Evolutionary conservation across 805 yeast species (phyloP).

Genomic region (Huiozyma naganishii): DNA sequence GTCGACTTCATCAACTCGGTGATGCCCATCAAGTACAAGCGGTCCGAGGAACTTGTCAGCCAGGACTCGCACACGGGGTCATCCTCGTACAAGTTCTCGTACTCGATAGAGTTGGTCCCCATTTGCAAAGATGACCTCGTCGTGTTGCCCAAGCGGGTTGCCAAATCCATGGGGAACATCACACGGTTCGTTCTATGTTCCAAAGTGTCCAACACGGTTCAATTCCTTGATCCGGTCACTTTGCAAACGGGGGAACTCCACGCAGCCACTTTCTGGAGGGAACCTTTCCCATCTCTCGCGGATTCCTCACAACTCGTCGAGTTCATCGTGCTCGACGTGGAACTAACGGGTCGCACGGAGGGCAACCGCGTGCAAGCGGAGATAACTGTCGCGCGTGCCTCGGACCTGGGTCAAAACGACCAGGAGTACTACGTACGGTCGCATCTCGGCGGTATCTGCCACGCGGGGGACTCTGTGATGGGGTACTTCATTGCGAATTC

Average conservation of each 20-base stretch:
- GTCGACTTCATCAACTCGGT: constrained; percentile 77
- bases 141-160: constrained; percentile 78
- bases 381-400: constrained; percentile 81
- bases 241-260: constrained; percentile 67
- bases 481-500: constrained; percentile 83
- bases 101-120: constrained; percentile 88
- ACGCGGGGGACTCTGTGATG: constrained; percentile 94
- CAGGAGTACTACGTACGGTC: constrained; percentile 74
- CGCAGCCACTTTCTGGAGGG: constrained; percentile 68
- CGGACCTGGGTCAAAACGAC: constrained; percentile 82
- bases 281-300: constrained; percentile 67
- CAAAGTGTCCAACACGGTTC: constrained; percentile 70
- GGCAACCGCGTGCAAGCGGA: constrained; percentile 83
- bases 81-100: constrained; percentile 80
- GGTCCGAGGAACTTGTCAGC: constrained; percentile 83
- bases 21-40: constrained; percentile 72
- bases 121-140: constrained; percentile 95
- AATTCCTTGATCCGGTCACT: constrained; percentile 77
- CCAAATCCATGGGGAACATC: constrained; percentile 73
- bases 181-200: constrained; percentile 76
- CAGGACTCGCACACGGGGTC: constrained; percentile 86
- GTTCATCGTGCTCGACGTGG: constrained; percentile 86
- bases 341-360: constrained; percentile 67
- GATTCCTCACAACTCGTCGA: constrained; percentile 71
- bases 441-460: constrained; percentile 87